Conservation (phyloP, 2,329 filamentous ascomycete genomes). For the Coniochaeta sp. region DNA sequence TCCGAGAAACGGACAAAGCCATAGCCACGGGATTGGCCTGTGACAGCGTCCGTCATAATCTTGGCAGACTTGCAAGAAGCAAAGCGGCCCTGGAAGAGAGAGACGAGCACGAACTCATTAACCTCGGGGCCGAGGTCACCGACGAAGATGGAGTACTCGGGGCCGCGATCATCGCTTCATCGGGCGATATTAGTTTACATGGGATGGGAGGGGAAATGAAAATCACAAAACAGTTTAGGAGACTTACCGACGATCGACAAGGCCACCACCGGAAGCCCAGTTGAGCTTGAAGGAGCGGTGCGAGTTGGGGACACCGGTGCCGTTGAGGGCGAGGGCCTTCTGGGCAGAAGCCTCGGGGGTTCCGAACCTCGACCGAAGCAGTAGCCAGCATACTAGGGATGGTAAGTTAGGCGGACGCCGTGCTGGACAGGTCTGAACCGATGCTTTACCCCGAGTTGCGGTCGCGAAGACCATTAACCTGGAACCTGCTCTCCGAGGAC, state of each 20-base stretch:
- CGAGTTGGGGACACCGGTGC: constrained; percentile 85
- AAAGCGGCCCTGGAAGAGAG: constrained; percentile 93
- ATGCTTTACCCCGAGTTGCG: constrained; percentile 83
- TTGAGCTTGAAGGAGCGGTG: constrained; percentile 96
- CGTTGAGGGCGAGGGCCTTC: constrained; percentile 87
- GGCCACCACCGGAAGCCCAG: constrained; percentile 94
- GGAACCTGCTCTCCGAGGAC: constrained; percentile 89
- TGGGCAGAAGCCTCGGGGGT: constrained; percentile 76
- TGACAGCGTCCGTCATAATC: constrained; percentile 99
- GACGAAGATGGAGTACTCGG: constrained; percentile 96
- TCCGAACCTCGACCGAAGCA: constrained; percentile 95
- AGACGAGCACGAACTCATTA: constrained; percentile 96
- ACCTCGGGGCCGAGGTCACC: constrained; percentile 97
- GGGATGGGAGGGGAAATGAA: too few species aligned
- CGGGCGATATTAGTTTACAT: constrained; percentile 10
- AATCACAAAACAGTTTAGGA: not conserved
- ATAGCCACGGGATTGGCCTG: constrained; percentile 93
- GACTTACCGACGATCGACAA: constrained; percentile 81
- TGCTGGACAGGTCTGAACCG: too few species aligned
- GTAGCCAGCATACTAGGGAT: constrained; percentile 77
- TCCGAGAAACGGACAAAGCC: constrained; percentile 97
- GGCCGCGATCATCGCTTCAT: constrained; percentile 83
- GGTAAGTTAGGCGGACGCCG: too few species aligned
- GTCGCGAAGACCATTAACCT: constrained; percentile 99
- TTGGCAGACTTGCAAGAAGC: constrained; percentile 98